Conservation (phyloP, 331 rosid species). For the Acacia pycnantha region DNA sequence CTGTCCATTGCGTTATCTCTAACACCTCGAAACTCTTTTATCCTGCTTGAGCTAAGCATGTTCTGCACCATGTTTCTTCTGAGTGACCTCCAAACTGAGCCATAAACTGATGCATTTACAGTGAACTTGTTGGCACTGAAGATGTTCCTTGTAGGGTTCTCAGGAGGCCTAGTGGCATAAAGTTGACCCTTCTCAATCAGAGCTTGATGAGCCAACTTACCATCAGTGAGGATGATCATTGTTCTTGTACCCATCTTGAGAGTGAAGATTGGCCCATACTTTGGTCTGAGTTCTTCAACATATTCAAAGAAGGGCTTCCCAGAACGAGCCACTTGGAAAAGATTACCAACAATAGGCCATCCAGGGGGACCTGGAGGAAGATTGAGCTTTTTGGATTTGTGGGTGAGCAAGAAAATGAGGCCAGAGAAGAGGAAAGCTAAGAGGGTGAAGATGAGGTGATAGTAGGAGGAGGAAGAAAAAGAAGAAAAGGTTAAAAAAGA, state of each 20-base stretch:
- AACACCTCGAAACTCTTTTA: conserved; percentile 64
- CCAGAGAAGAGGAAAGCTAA: conserved; percentile 46
- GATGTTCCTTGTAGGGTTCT: conserved; percentile 78
- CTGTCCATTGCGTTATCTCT: conserved; percentile 68
- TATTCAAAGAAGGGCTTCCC: conserved; percentile 72
- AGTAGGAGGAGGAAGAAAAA: conserved; percentile 29
- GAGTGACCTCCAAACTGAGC: conserved; percentile 79
- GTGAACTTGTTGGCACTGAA: conserved; percentile 82
- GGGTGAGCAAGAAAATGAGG: conserved; percentile 48
- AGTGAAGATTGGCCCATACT: conserved; percentile 72
- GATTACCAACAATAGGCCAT: conserved; percentile 93
- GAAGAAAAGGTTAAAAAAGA: not conserved
- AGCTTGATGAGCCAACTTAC: conserved; percentile 69
- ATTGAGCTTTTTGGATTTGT: conserved; percentile 35
- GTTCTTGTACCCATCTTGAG: conserved; percentile 78
- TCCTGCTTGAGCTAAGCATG: conserved; percentile 73
- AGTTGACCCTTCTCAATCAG: conserved; percentile 61
- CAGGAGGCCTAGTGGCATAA: conserved; percentile 64
- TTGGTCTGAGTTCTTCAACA: conserved; percentile 29
- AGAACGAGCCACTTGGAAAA: conserved; percentile 71
- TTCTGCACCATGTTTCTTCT: conserved; percentile 92
- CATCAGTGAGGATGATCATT: conserved; percentile 62
- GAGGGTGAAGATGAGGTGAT: conserved; percentile 49
- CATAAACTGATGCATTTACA: conserved; percentile 75
- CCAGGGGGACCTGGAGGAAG: conserved; percentile 95